These are phyloP conservation scores for Polyporus arcularius DNA, from an alignment of 768 basidiomycete species.

Conservation along the genomic window DNA sequence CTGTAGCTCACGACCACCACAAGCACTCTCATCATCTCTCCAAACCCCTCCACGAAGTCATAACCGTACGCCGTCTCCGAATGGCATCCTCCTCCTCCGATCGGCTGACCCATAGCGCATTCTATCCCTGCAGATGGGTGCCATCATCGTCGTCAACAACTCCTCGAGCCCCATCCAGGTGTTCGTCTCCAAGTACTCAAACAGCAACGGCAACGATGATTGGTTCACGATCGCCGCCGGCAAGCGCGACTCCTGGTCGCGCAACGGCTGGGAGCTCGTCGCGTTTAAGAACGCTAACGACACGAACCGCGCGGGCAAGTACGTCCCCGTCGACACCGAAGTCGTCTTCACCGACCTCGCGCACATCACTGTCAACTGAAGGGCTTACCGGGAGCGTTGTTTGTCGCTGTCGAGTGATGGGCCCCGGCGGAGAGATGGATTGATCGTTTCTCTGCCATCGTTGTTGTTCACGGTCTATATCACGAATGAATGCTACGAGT, in stretches of 20 bases:
- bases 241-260: slow-evolving; percentile 8
- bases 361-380: background rate
- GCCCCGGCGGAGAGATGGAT: background rate
- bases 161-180: background rate
- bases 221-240: slow-evolving; percentile 11
- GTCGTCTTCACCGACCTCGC: slow-evolving; percentile 8
- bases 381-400: no score
- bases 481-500: no score
- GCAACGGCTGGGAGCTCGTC: slow-evolving; percentile 15
- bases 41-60: background rate
- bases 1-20: background rate
- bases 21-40: background rate
- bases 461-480: no score
- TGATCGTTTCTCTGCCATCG: no score
- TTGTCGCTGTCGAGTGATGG: background rate
- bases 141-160: slow-evolving; percentile 12
- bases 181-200: slow-evolving; percentile 17
- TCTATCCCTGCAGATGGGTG: background rate
- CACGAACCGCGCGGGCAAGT: slow-evolving; percentile 8
- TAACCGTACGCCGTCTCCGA: background rate
- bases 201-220: slow-evolving; percentile 2
- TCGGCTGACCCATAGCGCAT: background rate
- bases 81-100: background rate
- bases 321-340: slow-evolving; percentile 1
- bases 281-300: slow-evolving; percentile 12